A percentile compares a stretch with the other conserved stretches of the same genome.
phyloP scores from a whole-genome alignment of 1,284 basidiomycete species.

The Malassezia cuniculi region DNA sequence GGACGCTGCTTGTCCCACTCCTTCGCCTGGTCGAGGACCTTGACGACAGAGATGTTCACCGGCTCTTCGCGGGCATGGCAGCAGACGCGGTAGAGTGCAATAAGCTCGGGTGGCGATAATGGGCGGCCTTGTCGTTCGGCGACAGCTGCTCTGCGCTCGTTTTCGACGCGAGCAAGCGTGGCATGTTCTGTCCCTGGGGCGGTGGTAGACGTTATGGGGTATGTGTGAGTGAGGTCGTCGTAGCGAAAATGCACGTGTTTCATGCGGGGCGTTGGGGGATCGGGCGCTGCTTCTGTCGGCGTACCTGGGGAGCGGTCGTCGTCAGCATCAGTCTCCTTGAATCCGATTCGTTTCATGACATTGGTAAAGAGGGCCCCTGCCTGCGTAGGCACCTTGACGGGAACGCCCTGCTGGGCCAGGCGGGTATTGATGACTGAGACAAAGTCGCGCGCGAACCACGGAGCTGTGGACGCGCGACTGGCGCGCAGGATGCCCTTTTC shows the following conservation, averaged over 20 bases:
- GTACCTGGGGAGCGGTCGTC: too few species aligned
- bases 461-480: slow-evolving; percentile 28
- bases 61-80: slow-evolving; percentile 41
- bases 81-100: slow-evolving; percentile 38
- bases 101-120: slow-evolving; percentile 34
- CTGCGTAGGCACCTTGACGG: slow-evolving; percentile 31
- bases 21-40: slow-evolving; percentile 4
- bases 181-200: slow-evolving; percentile 35
- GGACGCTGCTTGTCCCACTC: slow-evolving; percentile 4
- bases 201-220: slow-evolving; percentile 30
- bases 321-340: too few species aligned
- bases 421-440: slow-evolving; percentile 35
- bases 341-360: too few species aligned
- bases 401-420: slow-evolving; percentile 40
- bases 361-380: too few species aligned
- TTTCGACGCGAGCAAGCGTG: slow-evolving; percentile 33
- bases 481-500: slow-evolving; percentile 32
- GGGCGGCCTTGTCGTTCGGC: slow-evolving; percentile 14
- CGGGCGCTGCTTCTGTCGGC: too few species aligned
- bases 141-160: slow-evolving; percentile 24
- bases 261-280: slow-evolving; percentile 13
- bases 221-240: slow-evolving; percentile 36
- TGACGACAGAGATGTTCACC: slow-evolving; percentile 10
- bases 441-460: slow-evolving; percentile 35
- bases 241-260: slow-evolving; percentile 39